Evolutionary conservation across 164 flowering plant genomes (phyloP), one percentile per base, ranked within the genome.

Genomic region (Berberis thunbergii): DNA sequence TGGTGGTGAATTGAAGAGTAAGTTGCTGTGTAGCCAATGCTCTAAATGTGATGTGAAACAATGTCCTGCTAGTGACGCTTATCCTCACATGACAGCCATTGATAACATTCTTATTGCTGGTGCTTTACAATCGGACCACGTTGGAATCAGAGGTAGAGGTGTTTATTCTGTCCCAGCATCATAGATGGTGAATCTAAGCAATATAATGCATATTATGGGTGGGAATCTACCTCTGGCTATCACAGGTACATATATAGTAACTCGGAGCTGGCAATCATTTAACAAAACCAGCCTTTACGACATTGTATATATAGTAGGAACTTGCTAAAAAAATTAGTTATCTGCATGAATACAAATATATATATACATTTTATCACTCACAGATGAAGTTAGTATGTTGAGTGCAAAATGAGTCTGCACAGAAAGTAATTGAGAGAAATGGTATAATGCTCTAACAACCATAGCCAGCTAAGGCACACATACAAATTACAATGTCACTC

Each of bases 61-160:
- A 61, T 83, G 83, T 64, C 82, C 84, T n/a, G 74, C 81, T 12
- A 81, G 86, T 67, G 83, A 85, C 42, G 70, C 86, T 40, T 83
- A 75, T 59, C 86, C 83, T 42, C 89, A 83, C 64, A 83, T 85
- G 87, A 83, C 89, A 49, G 81, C 84, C 2, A 79, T 45, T 52
- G 87, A 85, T 57, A 65, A 85, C 70, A 26, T 79, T 7, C 80
- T 81, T 7, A 80, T 83, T n/a, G 84, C 81, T 4, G 85, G 80
- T 4, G 77, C 90, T 7, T 75, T 80, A 49, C 89, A 85, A 61
- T 83, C 87, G 6, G 89, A 81, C 62, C 79, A 70, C 69, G 89
- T 85, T 7, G 68, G 64, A 11, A 8, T 56, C 10, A 50, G 63
- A 4, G 86, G 81, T 56, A 68, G 76, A 62, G 80, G 86, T 38